phyloP scores from a whole-genome alignment of 2,329 filamentous ascomycete species.

The Diaporthe destruens region DNA sequence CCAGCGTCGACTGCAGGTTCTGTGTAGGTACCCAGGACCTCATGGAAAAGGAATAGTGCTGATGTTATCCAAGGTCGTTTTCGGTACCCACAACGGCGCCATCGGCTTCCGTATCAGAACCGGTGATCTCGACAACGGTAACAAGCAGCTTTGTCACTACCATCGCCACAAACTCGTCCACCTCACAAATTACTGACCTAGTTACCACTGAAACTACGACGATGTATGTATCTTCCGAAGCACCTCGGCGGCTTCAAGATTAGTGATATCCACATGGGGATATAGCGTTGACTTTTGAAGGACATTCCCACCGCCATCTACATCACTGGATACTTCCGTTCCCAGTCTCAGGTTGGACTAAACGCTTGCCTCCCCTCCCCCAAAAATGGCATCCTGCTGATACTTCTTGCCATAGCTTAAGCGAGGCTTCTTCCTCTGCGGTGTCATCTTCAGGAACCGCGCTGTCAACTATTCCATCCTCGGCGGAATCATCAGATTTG shows the following conservation, averaged over 20 bases:
- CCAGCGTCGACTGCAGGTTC: slow-evolving; percentile 13
- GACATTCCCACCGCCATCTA: slow-evolving; percentile 27
- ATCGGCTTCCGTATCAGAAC: neutral
- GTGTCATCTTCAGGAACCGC: neutral
- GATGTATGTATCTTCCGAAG: neutral
- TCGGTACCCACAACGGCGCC: neutral
- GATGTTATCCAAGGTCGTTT: neutral
- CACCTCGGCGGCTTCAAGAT: too few relatives aligned
- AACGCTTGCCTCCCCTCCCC: neutral
- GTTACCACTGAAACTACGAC: slow-evolving; percentile 34
- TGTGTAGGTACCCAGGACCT: neutral
- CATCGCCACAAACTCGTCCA: slow-evolving; percentile 40
- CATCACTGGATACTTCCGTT: neutral
- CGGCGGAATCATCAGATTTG: neutral
- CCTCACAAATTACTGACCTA: slow-evolving; percentile 39
- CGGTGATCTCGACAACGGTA: slow-evolving; percentile 31
- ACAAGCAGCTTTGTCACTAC: slow-evolving; percentile 39
- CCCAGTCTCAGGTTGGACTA: slow-evolving; percentile 22
- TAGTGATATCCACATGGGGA: neutral
- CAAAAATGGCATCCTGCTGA: slow-evolving; percentile 8
- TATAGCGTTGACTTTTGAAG: neutral
- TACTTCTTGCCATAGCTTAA: neutral
- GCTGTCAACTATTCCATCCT: neutral
- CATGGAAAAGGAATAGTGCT: neutral
- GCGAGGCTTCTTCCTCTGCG: neutral